Evolutionary conservation across 2,329 filamentous ascomycete genomes (phyloP).

Genomic region (Chalaropsis thielavioides): DNA sequence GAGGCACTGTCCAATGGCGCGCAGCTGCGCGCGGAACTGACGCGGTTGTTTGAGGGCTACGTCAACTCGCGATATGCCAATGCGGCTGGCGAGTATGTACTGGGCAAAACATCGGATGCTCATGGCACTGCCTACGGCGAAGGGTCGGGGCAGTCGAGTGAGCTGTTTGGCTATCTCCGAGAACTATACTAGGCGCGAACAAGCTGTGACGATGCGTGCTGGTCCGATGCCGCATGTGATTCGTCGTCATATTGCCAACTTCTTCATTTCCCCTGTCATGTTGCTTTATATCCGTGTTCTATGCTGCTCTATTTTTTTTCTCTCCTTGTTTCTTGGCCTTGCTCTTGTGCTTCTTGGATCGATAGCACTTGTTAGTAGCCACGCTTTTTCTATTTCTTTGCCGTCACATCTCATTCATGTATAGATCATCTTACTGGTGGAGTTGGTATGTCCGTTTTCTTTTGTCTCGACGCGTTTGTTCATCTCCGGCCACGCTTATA

Average conservation of each 20-base stretch:
- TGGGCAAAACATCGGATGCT: constrained; percentile 1
- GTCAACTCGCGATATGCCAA: constrained; percentile 22
- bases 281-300: not conserved
- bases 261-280: not conserved
- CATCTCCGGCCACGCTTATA: not conserved
- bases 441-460: not conserved
- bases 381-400: not conserved
- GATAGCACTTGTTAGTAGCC: not conserved
- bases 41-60: constrained; percentile 31
- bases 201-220: no score
- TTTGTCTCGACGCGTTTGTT: not conserved
- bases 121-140: constrained; percentile 3
- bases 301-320: not conserved
- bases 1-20: constrained; percentile 29
- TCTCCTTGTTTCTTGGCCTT: not conserved
- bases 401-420: not conserved
- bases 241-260: not conserved
- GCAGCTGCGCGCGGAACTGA: constrained; percentile 40
- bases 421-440: constrained; percentile 2
- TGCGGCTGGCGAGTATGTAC: constrained; percentile 7
- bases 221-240: no score
- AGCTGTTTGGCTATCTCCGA: constrained; percentile 13
- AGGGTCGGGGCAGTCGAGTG: not conserved
- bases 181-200: constrained; percentile 8
- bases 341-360: not conserved